phyloP scores from a whole-genome alignment of 768 basidiomycete species.

The Leccinum barrowsii region DNA sequence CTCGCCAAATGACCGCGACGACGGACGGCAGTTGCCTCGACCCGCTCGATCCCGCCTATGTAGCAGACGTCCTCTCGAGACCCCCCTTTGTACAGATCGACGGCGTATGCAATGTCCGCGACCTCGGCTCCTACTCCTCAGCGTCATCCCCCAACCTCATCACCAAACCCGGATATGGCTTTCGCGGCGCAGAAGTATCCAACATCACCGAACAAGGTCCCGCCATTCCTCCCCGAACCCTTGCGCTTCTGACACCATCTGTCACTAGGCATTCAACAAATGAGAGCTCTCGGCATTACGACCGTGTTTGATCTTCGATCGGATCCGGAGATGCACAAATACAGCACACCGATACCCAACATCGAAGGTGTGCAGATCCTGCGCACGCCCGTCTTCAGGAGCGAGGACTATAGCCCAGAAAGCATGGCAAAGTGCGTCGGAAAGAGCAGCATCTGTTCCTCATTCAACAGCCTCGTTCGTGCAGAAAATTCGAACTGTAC shows the following conservation, averaged over 20 bases:
- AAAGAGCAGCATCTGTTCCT: background rate
- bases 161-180: slow-evolving; percentile 56
- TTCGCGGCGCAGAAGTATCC: slow-evolving; percentile 72
- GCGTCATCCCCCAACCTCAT: slow-evolving; percentile 45
- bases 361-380: slow-evolving; percentile 63
- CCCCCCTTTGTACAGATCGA: slow-evolving; percentile 67
- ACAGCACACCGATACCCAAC: slow-evolving; percentile 57
- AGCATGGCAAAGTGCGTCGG: slow-evolving; percentile 77
- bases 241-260: slow-evolving; percentile 1
- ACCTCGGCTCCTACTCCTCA: slow-evolving; percentile 58
- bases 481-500: slow-evolving; percentile 53
- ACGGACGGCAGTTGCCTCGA: slow-evolving; percentile 29
- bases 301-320: slow-evolving; percentile 77
- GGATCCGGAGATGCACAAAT: slow-evolving; percentile 75
- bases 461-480: slow-evolving; percentile 12
- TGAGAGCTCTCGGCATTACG: slow-evolving; percentile 60
- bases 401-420: slow-evolving; percentile 80
- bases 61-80: slow-evolving; percentile 58
- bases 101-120: slow-evolving; percentile 76
- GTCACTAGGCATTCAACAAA: slow-evolving; percentile 49
- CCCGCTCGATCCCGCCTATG: slow-evolving; percentile 63
- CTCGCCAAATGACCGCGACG: background rate
- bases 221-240: background rate
- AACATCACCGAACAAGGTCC: slow-evolving; percentile 68
- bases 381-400: slow-evolving; percentile 60